Percentiles rank a stretch among this genome's conserved stretches.
These are phyloP conservation scores for Fusarium pseudograminearum DNA, from an alignment of 2,329 filamentous ascomycete species.

Conservation along the genomic window DNA sequence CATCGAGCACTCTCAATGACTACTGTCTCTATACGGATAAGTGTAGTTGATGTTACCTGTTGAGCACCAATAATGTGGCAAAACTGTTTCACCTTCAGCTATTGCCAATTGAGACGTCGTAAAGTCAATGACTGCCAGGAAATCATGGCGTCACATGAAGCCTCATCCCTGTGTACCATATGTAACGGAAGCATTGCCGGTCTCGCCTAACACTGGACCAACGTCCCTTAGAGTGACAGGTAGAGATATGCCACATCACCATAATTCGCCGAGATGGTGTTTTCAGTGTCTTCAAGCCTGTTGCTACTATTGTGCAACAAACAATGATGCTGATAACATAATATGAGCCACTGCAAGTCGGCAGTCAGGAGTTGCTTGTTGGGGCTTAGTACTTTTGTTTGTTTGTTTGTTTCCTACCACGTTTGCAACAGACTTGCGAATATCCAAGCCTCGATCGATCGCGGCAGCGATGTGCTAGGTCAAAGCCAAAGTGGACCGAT, in stretches of 20 bases:
- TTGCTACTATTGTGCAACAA: slow-evolving; percentile 1
- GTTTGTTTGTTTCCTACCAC: slow-evolving; percentile 24
- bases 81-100: slow-evolving; percentile 45
- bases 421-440: slow-evolving; percentile 18
- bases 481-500: slow-evolving; percentile 39
- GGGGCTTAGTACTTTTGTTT: background rate
- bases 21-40: slow-evolving; percentile 11
- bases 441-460: slow-evolving; percentile 38
- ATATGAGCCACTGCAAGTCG: background rate
- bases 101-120: slow-evolving; percentile 38
- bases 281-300: background rate
- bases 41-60: background rate
- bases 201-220: slow-evolving; percentile 41
- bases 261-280: slow-evolving; percentile 20
- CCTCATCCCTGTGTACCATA: slow-evolving; percentile 31
- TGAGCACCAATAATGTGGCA: slow-evolving; percentile 20
- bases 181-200: slow-evolving; percentile 40
- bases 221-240: slow-evolving; percentile 26
- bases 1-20: background rate
- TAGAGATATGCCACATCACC: slow-evolving; percentile 13
- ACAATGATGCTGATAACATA: background rate
- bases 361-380: background rate
- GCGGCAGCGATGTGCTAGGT: slow-evolving; percentile 33
- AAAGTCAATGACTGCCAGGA: slow-evolving; percentile 28
- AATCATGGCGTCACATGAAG: slow-evolving; percentile 24